phyloP scores from a whole-genome alignment of 345 rosid species.

The Pistacia vera region DNA sequence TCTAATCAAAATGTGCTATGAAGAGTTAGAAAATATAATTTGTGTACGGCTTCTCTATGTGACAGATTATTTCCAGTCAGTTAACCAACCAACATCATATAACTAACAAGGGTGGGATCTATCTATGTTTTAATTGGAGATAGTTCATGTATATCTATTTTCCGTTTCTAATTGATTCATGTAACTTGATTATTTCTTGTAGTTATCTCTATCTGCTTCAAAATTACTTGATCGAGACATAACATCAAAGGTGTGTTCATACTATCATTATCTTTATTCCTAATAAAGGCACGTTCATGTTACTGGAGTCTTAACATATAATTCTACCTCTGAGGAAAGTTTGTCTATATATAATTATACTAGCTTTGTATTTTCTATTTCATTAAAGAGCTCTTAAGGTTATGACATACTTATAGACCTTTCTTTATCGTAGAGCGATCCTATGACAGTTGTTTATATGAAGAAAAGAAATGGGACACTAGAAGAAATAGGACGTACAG shows the following conservation, averaged over 20 bases:
- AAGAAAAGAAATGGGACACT: slow-evolving; percentile 68
- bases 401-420: not conserved
- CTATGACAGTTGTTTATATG: slow-evolving; percentile 65
- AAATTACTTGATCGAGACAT: slow-evolving; percentile 72
- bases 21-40: not conserved
- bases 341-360: too few relatives aligned
- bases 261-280: not conserved
- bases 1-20: not conserved
- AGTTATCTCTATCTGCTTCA: slow-evolving; percentile 76
- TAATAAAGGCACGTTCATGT: not conserved
- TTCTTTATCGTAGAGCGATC: slow-evolving; percentile 67
- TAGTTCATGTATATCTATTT: not conserved
- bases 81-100: not conserved
- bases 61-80: not conserved
- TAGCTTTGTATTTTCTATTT: too few relatives aligned
- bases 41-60: too few relatives aligned
- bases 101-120: not conserved
- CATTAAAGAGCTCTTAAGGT: too few relatives aligned
- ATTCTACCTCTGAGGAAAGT: too few relatives aligned
- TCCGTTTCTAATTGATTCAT: not conserved
- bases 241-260: slow-evolving; percentile 63
- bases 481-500: slow-evolving; percentile 88
- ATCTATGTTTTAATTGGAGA: not conserved
- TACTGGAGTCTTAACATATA: too few relatives aligned
- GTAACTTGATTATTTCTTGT: slow-evolving; percentile 29